These are phyloP conservation scores for Mycena rosella DNA, from an alignment of 768 basidiomycete genomes.

Conservation along the genomic window DNA sequence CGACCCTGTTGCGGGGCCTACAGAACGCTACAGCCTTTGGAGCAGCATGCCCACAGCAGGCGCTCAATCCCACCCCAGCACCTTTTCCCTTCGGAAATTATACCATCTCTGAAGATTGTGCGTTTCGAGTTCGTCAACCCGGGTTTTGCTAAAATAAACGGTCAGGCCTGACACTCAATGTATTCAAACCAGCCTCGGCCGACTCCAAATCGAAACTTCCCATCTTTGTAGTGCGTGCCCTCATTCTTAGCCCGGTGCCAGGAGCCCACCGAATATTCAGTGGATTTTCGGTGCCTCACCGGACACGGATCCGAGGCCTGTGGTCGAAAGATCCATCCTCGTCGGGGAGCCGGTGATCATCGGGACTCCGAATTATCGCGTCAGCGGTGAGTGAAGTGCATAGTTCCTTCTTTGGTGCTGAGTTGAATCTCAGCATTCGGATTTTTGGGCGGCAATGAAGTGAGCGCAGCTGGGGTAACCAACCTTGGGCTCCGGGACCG, in stretches of 20 bases:
- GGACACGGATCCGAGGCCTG: background rate
- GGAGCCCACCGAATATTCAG: background rate
- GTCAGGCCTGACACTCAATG: constrained; percentile 27
- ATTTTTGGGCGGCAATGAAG: background rate
- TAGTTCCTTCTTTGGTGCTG: background rate
- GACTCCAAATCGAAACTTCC: constrained; percentile 4
- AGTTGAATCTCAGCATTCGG: background rate
- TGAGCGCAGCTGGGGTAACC: background rate
- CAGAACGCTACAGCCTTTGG: no score
- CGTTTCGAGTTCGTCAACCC: background rate
- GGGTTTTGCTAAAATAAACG: background rate
- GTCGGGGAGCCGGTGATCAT: background rate
- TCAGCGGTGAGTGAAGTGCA: background rate
- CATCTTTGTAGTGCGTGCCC: constrained; percentile 22
- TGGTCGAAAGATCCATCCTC: constrained; percentile 11
- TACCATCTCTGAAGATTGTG: constrained; percentile 23
- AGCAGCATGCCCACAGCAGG: no score
- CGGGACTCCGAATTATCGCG: background rate
- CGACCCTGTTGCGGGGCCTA: no score
- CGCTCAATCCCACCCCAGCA: background rate
- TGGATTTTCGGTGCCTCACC: constrained; percentile 16
- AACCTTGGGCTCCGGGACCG: background rate
- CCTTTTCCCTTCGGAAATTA: no score
- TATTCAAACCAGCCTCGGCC: constrained; percentile 3
- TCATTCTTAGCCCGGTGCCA: no score